Base-by-base conservation (phyloP, 2,329 filamentous ascomycete genomes). In the Clonostachys solani region DNA sequence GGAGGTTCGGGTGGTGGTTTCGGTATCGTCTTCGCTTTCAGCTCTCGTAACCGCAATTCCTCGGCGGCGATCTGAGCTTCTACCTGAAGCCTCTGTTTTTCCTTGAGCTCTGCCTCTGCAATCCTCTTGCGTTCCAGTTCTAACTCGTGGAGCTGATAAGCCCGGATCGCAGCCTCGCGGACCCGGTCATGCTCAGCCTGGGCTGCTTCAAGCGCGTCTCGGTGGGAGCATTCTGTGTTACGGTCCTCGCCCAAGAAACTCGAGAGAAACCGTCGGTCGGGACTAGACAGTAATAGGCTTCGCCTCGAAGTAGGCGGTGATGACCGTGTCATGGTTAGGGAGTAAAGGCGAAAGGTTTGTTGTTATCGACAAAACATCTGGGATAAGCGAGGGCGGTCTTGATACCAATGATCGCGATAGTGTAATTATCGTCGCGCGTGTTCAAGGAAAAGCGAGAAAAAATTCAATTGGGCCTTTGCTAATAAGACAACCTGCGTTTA, bases 141-240 rank as follows among this genome's bases (percentile, higher is more conserved):
- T 15, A 74, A 56, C 49, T 74, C 66, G 49, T 80, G 68, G 38
- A 76, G 62, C 49, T 75, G 64, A 47, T 69, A 75, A 7, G 73
- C 73, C 15, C 69, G 66, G 35, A 78, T 61, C 8, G 78, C 78
- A 33, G 66, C 65, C 46, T 74, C 66, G 29, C 77, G 75, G 12
- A 92, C 77, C 29, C 79, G 75, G 36, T 87, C 79, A 61, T 91
- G 87, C 57, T 86, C 79, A 13, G 74, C 73, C 43, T 81, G 80
- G 5, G 85, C 85, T 42, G 78, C 77, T 42, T 78, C 79, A 15
- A 92, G 75, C 13, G 86, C 85, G 54, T 83, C 78, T 49, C 77
- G 75, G 59, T 89, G 85, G 47, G 72, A 74, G 44, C 78, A 70
- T 58, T 84, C 83, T 34, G 77, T 79, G 52, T 87, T 83, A 35